phyloP scores from a whole-genome alignment of 257 asterid genomes.

The Nyctanthes arbortristis region DNA sequence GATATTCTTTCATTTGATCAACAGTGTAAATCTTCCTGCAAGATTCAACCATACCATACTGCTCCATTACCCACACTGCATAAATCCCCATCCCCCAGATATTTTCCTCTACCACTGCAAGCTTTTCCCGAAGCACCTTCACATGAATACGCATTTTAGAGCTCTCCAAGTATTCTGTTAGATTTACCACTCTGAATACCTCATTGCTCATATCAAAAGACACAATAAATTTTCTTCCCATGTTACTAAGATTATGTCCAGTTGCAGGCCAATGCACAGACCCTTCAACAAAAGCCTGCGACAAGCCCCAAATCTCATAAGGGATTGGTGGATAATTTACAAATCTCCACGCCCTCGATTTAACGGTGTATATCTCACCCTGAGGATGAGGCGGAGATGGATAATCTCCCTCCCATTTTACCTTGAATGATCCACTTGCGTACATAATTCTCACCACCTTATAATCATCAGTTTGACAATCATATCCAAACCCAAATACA shows the following conservation, averaged over 20 bases:
- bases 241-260: not conserved
- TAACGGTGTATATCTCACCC: not conserved
- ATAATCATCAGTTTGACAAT: not conserved
- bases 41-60: not conserved
- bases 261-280: not conserved
- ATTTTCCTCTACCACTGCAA: not conserved
- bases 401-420: not conserved
- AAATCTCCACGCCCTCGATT: not conserved
- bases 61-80: not conserved
- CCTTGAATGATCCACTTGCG: too few relatives aligned
- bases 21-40: not conserved
- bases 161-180: not conserved
- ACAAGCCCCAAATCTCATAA: not conserved
- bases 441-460: not conserved
- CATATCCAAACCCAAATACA: not conserved
- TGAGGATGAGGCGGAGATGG: not conserved
- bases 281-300: not conserved
- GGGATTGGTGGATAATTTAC: not conserved
- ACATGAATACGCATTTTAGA: too few relatives aligned
- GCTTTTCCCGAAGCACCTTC: not conserved
- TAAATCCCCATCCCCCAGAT: not conserved
- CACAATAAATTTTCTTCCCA: not conserved
- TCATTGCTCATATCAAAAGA: not conserved
- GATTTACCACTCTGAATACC: not conserved
- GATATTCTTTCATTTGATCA: not conserved